A percentile compares a stretch with the other conserved stretches of the same genome.
These are phyloP conservation scores for Aspergillus sp. DNA, from an alignment of 2,329 filamentous ascomycete genomes.

Conservation along the genomic window DNA sequence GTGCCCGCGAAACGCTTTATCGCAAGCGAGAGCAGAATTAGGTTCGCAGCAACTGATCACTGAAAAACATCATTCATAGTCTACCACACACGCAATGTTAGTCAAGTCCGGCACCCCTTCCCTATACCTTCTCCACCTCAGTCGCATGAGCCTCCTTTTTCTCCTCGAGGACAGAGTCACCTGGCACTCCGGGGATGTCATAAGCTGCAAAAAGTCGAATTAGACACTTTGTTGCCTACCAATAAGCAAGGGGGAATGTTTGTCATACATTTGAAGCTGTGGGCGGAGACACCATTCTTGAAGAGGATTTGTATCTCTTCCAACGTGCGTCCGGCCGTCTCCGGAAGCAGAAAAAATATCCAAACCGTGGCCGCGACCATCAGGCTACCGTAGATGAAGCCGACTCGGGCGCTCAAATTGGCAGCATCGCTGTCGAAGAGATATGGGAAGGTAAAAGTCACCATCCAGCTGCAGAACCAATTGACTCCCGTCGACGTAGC, in stretches of 20 bases:
- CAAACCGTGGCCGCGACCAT: conserved; percentile 23
- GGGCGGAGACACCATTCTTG: conserved; percentile 21
- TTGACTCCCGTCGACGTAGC: conserved; percentile 13
- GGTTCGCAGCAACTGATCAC: no score
- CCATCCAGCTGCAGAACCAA: conserved; percentile 15
- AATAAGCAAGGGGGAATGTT: background rate
- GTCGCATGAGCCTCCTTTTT: conserved; percentile 2
- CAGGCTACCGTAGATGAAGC: conserved; percentile 31
- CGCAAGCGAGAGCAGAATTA: no score
- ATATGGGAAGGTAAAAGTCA: conserved; percentile 16
- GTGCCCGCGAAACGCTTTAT: no score
- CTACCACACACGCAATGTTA: no score
- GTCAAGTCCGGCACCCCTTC: background rate
- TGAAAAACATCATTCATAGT: no score
- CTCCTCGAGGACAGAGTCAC: background rate
- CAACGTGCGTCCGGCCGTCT: conserved; percentile 30
- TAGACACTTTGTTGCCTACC: background rate
- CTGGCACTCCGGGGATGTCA: background rate
- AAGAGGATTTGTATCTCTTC: conserved; percentile 38
- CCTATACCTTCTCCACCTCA: background rate
- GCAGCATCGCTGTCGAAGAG: conserved; percentile 19
- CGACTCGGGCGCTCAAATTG: conserved; percentile 30
- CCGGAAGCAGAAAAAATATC: conserved; percentile 30
- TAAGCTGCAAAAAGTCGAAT: background rate
- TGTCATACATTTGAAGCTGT: conserved; percentile 13